Evolutionary conservation across 1,139 yeast genomes (phyloP).

Genomic region (Geotrichum klebahnii): DNA sequence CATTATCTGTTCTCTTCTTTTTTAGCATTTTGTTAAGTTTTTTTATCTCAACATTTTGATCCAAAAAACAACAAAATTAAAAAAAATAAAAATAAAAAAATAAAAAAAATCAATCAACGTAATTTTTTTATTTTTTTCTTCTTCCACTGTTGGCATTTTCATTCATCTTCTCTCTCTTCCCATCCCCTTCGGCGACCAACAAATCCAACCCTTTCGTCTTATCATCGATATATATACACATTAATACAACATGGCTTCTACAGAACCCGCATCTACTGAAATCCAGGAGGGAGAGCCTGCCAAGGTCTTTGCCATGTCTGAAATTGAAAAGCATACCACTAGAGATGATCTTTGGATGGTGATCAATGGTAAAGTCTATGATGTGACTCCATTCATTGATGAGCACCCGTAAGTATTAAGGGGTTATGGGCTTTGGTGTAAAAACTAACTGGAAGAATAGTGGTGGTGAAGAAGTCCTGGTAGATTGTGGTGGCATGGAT

Average conservation of each 20-base stretch:
- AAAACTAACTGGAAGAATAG: conserved; percentile 24
- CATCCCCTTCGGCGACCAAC: too few species aligned
- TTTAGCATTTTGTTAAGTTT: neutral
- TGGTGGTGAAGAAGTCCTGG: conserved; percentile 96
- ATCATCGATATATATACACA: neutral
- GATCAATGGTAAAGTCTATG: conserved; percentile 85
- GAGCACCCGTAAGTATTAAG: conserved; percentile 65
- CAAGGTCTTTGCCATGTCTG: conserved; percentile 55
- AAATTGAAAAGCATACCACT: conserved; percentile 73
- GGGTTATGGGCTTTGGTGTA: too few species aligned
- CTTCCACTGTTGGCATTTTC: too few species aligned
- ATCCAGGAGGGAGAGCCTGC: neutral
- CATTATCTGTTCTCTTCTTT: neutral
- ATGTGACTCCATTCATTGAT: conserved; percentile 75
- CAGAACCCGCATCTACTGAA: conserved; percentile 1
- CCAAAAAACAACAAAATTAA: neutral
- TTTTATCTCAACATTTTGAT: neutral
- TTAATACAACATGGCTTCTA: conserved; percentile 2
- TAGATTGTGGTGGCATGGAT: conserved; percentile 88
- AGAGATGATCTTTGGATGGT: conserved; percentile 85
- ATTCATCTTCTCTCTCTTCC: neutral
- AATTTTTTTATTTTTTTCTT: too few species aligned
- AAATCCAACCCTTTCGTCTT: too few species aligned
- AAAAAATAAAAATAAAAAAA: too few species aligned
- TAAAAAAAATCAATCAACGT: too few species aligned